These are phyloP conservation scores for Aureobasidium sp. DNA, from an alignment of 2,329 filamentous ascomycete species.

Conservation along the genomic window DNA sequence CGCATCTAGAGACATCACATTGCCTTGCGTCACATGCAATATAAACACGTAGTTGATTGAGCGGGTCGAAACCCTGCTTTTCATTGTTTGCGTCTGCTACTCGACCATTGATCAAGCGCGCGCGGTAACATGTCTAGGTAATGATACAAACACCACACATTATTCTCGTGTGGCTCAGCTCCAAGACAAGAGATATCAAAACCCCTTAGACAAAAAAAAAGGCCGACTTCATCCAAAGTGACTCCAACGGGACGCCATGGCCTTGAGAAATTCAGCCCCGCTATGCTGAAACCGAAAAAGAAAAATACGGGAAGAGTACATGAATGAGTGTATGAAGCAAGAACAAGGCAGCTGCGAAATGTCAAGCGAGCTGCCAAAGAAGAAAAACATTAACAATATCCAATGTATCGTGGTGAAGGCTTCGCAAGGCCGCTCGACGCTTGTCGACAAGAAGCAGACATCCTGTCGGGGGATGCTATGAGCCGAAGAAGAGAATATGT, in stretches of 20 bases:
- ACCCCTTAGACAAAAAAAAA: neutral
- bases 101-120: constrained; percentile 9
- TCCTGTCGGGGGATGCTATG: neutral
- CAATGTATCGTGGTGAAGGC: constrained; percentile 5
- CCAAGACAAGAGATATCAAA: constrained; percentile 1
- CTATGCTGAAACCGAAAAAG: constrained; percentile 2
- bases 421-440: neutral
- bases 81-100: constrained; percentile 10
- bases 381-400: constrained; percentile 16
- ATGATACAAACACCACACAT: constrained; percentile 17
- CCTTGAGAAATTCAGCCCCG: constrained; percentile 13
- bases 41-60: neutral
- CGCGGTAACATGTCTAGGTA: constrained; percentile 13
- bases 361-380: neutral
- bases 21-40: neutral
- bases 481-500: constrained; percentile 5
- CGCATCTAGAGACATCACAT: neutral
- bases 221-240: neutral
- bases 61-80: neutral
- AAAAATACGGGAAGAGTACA: constrained; percentile 1
- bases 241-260: neutral
- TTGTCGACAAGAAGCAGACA: neutral
- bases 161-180: neutral
- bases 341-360: neutral
- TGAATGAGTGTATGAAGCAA: constrained; percentile 9